Evolutionary conservation across 331 rosid genomes (phyloP).

Genomic region (Acacia pycnantha): DNA sequence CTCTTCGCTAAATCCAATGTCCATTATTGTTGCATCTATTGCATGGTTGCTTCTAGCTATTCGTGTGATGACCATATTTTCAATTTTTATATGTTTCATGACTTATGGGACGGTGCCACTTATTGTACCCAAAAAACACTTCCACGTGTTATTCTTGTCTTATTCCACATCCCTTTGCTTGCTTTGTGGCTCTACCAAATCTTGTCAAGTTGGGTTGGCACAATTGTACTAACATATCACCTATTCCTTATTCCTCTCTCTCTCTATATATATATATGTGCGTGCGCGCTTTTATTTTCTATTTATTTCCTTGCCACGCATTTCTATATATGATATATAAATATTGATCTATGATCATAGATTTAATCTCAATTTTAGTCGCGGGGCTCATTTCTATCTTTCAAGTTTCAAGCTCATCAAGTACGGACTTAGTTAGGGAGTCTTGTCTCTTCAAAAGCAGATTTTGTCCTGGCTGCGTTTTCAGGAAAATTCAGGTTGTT

Average conservation of each 20-base stretch:
- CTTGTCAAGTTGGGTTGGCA: not conserved
- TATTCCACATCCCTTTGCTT: constrained; percentile 10
- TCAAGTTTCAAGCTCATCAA: not conserved
- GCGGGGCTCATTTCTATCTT: not conserved
- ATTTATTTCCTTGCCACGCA: not conserved
- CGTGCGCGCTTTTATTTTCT: not conserved
- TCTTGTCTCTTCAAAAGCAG: not conserved
- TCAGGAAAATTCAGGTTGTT: not conserved
- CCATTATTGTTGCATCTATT: not conserved
- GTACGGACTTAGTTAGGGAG: not conserved
- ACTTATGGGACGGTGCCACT: not conserved
- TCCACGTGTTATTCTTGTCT: constrained; percentile 30
- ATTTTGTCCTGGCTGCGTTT: not conserved
- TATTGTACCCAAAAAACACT: constrained; percentile 8
- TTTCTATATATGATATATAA: not conserved
- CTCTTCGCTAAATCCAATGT: not conserved
- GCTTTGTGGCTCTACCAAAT: constrained; percentile 5
- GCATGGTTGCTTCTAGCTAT: not conserved
- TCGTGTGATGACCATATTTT: not conserved
- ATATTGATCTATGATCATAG: not conserved
- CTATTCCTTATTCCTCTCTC: not conserved
- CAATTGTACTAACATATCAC: not conserved
- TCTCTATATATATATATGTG: too few species aligned
- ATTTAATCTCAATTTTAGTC: not conserved
- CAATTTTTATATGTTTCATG: not conserved